Conservation (phyloP, 225 moss, liverwort and hornwort genomes). For the Ulota crispa region DNA sequence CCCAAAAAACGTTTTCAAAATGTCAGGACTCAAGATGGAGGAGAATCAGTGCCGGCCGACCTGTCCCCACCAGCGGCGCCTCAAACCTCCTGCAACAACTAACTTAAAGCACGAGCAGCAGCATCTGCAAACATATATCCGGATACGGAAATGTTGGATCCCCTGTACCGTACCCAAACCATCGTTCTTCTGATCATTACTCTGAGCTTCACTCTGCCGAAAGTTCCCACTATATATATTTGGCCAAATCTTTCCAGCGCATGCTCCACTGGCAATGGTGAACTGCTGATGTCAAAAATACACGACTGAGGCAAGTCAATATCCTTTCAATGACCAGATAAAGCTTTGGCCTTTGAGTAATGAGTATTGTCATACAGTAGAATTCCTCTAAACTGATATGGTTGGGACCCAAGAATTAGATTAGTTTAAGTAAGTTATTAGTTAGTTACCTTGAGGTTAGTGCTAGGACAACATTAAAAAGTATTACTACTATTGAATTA, state of each 20-base stretch:
- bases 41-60: slow-evolving; percentile 13
- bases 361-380: background rate
- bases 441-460: too few relatives aligned
- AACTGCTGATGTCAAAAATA: slow-evolving; percentile 4
- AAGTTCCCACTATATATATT: background rate
- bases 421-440: too few relatives aligned
- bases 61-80: slow-evolving; percentile 29
- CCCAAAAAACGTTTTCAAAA: background rate
- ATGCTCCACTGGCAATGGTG: background rate
- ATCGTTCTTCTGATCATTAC: background rate
- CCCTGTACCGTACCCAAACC: background rate
- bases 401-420: too few relatives aligned
- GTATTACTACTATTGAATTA: too few relatives aligned
- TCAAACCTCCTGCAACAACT: background rate
- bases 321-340: background rate
- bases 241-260: slow-evolving; percentile 35
- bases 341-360: too few relatives aligned
- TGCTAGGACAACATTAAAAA: too few relatives aligned
- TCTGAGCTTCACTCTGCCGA: background rate
- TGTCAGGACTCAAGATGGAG: background rate
- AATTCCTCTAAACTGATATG: too few relatives aligned
- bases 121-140: background rate
- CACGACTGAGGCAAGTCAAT: background rate
- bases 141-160: background rate
- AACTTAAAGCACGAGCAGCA: background rate